Base-by-base conservation (phyloP, 2,329 filamentous ascomycete species). In the Graphium sp. region DNA sequence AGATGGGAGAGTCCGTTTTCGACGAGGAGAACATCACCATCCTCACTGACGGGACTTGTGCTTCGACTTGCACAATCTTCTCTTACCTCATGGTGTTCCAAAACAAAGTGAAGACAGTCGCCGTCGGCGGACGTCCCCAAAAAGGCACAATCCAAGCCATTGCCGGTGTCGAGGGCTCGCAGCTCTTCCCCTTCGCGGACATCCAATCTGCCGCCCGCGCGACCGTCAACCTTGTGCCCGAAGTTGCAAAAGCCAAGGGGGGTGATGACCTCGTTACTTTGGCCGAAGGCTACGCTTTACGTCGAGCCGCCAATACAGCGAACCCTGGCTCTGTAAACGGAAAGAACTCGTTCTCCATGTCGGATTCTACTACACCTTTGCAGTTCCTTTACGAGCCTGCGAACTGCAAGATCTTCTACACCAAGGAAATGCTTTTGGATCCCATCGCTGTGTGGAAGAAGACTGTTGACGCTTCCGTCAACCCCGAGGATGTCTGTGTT, bases 121-220 rank as follows among this genome's bases (percentile, higher is more conserved):
- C 59, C 2, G 54, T 74, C 12, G 74, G 75, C 7, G 75, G 75
- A 2, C 62, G 66, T 2, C 63, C 73, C 0, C 47, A 50, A 8
- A 39, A 53, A 1, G 50, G 50, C 0, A 58, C 62, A 1, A 77
- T 74, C 52, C 69, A 76, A 50, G 62, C 58, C 5, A 55, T 75
- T 12, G 71, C 73, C n/a, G 74, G 73, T n/a, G 61, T 69, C 27
- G 70, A 74, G 39, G n/a, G n/a, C n/a, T n/a, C n/a, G n/a, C n/a
- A n/a, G n/a, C n/a, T n/a, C n/a, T n/a, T n/a, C n/a, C 26, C 18
- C 22, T 11, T 17, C 20, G 24, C 12, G 18, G n/a, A 15, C 9
- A 12, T 12, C 10, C 9, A 12, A n/a, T n/a, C n/a, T n/a, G n/a
- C n/a, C n/a, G n/a, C n/a, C n/a, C n/a, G n/a, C n/a, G n/a, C n/a